Evolutionary conservation across 352 stramenopile species (phyloP), one percentile per base, ranked within the genome.

Genomic region (Phytophthora fragariaefolia): DNA sequence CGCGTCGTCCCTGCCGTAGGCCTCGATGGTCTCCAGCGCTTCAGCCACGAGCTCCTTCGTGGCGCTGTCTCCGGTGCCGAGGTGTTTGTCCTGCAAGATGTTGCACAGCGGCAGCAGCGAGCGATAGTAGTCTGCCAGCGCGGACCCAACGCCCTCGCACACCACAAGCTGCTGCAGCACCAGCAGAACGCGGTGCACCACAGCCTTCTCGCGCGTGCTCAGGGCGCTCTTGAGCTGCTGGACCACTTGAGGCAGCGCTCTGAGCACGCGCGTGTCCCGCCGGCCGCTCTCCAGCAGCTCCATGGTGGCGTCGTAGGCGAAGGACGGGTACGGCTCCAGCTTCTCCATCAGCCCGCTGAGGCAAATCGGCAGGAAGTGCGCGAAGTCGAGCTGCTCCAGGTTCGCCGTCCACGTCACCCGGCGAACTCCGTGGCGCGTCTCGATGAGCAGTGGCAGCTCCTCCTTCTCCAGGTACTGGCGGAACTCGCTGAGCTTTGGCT

Each of bases 31-130:
- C 69, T 94, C 86, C 26, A 94, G 78, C 18, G 75, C 71, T 30
- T 92, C 82, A 1, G 79, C 74, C 38, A 92, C 80, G 8, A 94
- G 68, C 27, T 73, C 74, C 58, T 74, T 83, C 0, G 84, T 94
- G 28, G 45, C 61, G 13, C 77, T 75, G 60, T 94, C 83, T 45
- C 83, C 84, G 1, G 80, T 92, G 54, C 83, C 84, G 30, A 93
- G 55, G 53, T 90, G 84, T 49, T 87, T 87, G 77, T 92, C 86
- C 63, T 92, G 85, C 15, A 93, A 52, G 24, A 95, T 87, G 68
- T 92, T 95, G 69, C 84, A 95, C 45, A 93, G 66, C n/a, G 86
- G 86, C 36, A 95, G 73, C 32, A 95, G 64, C 10, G 83, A 77
- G 15, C 84, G 76, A 58, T 95, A 93, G 63, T 93, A 85, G 60